Percentiles rank a stretch among this genome's conserved stretches.
Evolutionary conservation across 2,329 filamentous ascomycete species (phyloP).

Genomic region (Myriosclerotinia curreyana): DNA sequence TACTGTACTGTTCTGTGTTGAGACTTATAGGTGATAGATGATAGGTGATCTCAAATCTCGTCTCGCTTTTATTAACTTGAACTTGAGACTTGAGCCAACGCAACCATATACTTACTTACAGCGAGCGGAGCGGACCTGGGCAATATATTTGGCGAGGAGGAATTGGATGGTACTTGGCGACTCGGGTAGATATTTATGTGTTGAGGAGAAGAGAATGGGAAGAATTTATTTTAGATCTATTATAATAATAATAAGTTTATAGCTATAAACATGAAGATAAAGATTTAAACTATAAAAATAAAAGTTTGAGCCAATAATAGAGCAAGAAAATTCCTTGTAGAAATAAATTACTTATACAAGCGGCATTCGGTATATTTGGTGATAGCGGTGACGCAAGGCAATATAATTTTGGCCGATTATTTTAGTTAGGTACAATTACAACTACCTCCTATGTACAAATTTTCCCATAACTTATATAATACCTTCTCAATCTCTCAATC

Average conservation of each 20-base stretch:
- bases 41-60: constrained; percentile 3
- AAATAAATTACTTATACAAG: neutral
- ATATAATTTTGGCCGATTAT: constrained; percentile 2
- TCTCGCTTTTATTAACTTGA: constrained; percentile 15
- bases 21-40: neutral
- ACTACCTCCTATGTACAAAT: too few species aligned
- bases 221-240: neutral
- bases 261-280: too few species aligned
- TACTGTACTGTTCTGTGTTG: neutral
- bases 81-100: too few species aligned
- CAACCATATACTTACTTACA: too few species aligned
- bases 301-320: neutral
- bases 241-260: too few species aligned
- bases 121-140: too few species aligned
- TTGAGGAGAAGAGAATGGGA: neutral
- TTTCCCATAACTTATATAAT: neutral
- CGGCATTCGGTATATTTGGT: neutral
- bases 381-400: constrained; percentile 8
- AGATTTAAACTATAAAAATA: neutral
- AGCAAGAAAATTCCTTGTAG: constrained; percentile 2
- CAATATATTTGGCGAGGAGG: constrained; percentile 16
- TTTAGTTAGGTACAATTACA: too few species aligned
- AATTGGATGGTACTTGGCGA: constrained; percentile 1
- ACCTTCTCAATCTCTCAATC: neutral
- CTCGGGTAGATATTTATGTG: too few species aligned